A percentile compares a stretch with the other conserved stretches of the same genome.
phyloP scores from a whole-genome alignment of 2,329 filamentous ascomycete species.

The Aspergillus sp. region DNA sequence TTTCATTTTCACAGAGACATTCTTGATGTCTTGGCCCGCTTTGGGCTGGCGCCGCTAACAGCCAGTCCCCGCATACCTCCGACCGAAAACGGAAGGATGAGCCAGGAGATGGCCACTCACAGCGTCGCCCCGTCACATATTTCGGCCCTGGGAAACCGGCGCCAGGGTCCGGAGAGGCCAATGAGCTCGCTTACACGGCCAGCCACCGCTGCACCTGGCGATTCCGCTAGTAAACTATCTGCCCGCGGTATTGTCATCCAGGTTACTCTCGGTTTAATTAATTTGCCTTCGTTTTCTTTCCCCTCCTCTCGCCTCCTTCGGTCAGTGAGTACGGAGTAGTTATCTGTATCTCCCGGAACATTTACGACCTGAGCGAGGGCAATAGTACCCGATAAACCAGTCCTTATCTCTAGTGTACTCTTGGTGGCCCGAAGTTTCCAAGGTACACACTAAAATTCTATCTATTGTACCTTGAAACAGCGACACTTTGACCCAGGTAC shows the following conservation, averaged over 20 bases:
- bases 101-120: conserved; percentile 17
- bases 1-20: conserved; percentile 5
- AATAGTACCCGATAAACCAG: neutral
- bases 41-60: conserved; percentile 12
- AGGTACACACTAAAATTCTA: neutral
- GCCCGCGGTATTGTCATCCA: too few relatives aligned
- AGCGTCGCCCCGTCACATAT: conserved; percentile 4
- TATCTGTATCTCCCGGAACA: too few relatives aligned
- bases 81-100: conserved; percentile 16
- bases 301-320: too few relatives aligned
- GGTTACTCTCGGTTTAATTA: neutral
- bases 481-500: neutral
- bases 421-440: neutral
- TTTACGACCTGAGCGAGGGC: neutral
- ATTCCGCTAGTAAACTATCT: conserved; percentile 4
- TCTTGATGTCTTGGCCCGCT: conserved; percentile 9
- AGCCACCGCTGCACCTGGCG: conserved; percentile 7
- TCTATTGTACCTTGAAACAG: neutral
- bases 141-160: conserved; percentile 1
- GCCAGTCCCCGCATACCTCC: conserved; percentile 18
- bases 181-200: conserved; percentile 2
- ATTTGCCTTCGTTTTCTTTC: neutral
- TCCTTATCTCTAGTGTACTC: neutral
- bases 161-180: conserved; percentile 1
- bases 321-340: too few relatives aligned